Conservation (phyloP, 108 stramenopile species). For the Schizochytrium sp. region DNA sequence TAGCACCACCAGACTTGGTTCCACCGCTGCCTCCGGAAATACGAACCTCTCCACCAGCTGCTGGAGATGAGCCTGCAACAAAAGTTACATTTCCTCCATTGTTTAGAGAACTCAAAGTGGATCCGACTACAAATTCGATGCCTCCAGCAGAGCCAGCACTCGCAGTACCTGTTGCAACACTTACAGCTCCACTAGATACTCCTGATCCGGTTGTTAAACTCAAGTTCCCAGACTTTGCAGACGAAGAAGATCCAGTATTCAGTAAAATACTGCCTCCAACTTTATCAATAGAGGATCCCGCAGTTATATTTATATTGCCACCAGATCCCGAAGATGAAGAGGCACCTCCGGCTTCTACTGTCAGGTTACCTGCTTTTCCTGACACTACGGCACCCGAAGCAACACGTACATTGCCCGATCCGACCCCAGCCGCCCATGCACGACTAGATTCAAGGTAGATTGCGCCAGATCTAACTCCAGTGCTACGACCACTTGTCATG, state of each 20-base stretch:
- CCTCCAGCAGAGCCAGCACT: background rate
- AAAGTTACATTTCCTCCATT: conserved; percentile 6
- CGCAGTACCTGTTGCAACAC: background rate
- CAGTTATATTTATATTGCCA: background rate
- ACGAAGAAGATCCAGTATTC: background rate
- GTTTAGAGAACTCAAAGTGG: background rate
- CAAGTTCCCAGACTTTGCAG: background rate
- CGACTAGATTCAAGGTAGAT: background rate
- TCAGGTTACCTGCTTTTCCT: conserved; percentile 22
- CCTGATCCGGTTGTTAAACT: background rate
- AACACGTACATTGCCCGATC: background rate
- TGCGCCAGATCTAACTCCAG: background rate
- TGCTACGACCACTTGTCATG: too few species aligned
- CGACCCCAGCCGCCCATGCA: background rate
- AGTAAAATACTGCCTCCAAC: background rate
- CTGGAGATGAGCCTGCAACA: background rate
- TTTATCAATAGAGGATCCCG: conserved; percentile 2
- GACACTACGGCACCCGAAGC: background rate
- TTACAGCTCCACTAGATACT: background rate
- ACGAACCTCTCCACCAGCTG: background rate
- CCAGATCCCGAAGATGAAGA: background rate
- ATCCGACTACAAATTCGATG: background rate
- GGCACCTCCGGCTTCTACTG: background rate
- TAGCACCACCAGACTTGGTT: background rate
- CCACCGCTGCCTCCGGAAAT: background rate